Evolutionary conservation across 192 early-diverging fungal species (phyloP), one percentile per base, ranked within the genome.

Genomic region (Entomortierella chlamydospora): DNA sequence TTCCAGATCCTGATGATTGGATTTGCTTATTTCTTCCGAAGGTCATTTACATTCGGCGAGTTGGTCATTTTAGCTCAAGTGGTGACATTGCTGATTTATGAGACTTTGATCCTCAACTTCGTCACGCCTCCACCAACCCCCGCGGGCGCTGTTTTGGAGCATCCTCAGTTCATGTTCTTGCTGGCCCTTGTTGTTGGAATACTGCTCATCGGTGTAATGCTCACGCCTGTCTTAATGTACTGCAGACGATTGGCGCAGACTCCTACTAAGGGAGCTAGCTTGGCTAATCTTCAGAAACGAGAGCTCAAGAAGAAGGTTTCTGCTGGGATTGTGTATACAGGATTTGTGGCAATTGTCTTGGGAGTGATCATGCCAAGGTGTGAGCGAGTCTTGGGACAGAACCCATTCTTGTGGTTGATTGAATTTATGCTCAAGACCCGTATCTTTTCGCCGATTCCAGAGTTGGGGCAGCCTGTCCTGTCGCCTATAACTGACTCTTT

Each of bases 321-420:
- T 22, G 85, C 86, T 0, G 59, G 83, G 25, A 18, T 71, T 0
- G 72, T 90, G 31, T 90, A 86, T 64, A 9, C 56, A 10, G 62
- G 76, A 41, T 68, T 83, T 7, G 29, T 68, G 20, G 39, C 68
- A 13, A 82, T 92, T 37, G 76, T 93, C 1, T 20, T 89, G 6
- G 57, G 76, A n/a, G 30, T 85, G 5, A 83, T 94, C 31, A 81
- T 85, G 41, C 91, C 90, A 1, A 86, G 90, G 60, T 84, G 84
- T 43, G 50, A 73, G 28, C 41, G 73, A 3, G 54, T 87, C 25
- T 64, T 91, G 17, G 84, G 84, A 18, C 73, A 83, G 56, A 88
- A 94, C 56, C 91, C 93, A 20, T 88, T 93, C 77, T 13, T 87
- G n/a, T 94, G 93, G 93, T 86, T 83, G 52, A 73, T 69, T 26